These are phyloP conservation scores for Sporothrix globosa DNA, from an alignment of 2,329 filamentous ascomycete species.

Conservation along the genomic window DNA sequence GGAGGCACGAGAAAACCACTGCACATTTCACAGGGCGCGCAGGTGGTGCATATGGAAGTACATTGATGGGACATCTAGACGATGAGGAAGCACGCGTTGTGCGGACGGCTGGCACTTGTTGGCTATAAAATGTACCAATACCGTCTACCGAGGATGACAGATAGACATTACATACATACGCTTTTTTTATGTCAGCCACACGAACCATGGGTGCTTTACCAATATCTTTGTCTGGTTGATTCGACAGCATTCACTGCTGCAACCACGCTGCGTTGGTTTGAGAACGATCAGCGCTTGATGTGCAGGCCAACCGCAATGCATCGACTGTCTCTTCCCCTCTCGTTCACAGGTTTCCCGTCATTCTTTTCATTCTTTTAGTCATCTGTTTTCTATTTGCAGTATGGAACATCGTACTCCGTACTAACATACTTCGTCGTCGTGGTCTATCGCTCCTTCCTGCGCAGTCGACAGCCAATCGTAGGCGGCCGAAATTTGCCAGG, in stretches of 20 bases:
- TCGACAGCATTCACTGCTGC: background rate
- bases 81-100: background rate
- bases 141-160: constrained; percentile 28
- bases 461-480: constrained; percentile 13
- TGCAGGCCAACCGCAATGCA: constrained; percentile 8
- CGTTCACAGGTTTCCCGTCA: background rate
- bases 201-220: no score
- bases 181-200: constrained; percentile 16
- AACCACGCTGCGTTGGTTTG: no score
- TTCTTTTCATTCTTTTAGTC: no score
- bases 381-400: no score
- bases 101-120: constrained; percentile 30
- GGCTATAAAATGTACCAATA: constrained; percentile 32
- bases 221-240: background rate
- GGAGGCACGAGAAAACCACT: constrained; percentile 2
- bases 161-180: constrained; percentile 30
- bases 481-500: constrained; percentile 6
- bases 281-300: constrained; percentile 28
- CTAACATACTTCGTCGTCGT: no score
- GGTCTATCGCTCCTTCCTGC: background rate
- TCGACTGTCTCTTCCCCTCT: background rate
- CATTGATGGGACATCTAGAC: background rate
- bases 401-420: no score
- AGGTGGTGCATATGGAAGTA: background rate
- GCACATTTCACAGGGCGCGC: background rate